These are phyloP conservation scores for Akanthomyces muscarius DNA, from an alignment of 2,329 filamentous ascomycete genomes.

Conservation along the genomic window DNA sequence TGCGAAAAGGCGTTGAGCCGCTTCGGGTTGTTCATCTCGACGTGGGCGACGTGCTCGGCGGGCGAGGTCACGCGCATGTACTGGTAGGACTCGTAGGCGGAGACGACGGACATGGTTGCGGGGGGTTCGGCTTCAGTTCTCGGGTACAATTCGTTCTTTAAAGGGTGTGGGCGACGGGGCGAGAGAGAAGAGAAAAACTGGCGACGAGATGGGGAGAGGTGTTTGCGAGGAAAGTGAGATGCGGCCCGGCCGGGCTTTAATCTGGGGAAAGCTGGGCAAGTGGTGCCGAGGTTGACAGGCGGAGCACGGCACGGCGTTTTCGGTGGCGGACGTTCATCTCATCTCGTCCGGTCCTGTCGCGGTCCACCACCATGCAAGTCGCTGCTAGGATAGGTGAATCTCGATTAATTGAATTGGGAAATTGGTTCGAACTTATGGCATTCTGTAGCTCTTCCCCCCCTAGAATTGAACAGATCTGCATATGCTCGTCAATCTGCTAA, in stretches of 20 bases:
- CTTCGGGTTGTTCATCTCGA: conserved; percentile 81
- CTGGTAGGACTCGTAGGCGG: conserved; percentile 45
- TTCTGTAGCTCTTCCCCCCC: no score
- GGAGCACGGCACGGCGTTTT: neutral
- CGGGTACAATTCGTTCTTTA: no score
- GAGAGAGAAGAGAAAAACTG: no score
- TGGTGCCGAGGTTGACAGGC: conserved; percentile 5
- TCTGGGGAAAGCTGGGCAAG: neutral
- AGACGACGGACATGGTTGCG: conserved; percentile 11
- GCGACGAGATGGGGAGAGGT: neutral
- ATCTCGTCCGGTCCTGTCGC: neutral
- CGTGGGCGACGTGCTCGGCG: conserved; percentile 71
- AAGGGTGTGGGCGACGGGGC: no score
- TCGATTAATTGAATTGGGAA: no score
- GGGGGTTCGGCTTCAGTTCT: no score
- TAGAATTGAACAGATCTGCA: no score
- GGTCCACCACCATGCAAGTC: no score
- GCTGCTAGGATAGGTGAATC: no score
- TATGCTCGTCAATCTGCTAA: no score
- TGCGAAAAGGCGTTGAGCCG: conserved; percentile 88
- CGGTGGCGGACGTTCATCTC: neutral
- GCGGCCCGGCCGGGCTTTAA: neutral
- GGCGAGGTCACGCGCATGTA: conserved; percentile 75
- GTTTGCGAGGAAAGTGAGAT: neutral
- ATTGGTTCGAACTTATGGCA: no score